Conservation (phyloP, 352 stramenopile genomes). For the Phytophthora aleatoria region DNA sequence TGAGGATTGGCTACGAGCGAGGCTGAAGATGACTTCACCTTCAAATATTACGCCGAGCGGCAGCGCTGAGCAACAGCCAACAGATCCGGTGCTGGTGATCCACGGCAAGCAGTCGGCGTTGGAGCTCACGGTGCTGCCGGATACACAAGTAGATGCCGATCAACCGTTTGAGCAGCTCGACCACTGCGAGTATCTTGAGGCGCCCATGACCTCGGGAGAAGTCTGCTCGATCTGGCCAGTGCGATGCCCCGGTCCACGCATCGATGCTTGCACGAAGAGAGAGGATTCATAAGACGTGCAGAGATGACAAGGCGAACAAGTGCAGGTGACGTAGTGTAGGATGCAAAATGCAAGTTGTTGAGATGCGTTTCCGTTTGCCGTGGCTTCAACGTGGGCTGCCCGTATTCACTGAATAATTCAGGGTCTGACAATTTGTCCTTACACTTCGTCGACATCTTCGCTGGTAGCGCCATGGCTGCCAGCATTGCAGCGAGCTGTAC, state of each 20-base stretch:
- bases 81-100: slow-evolving; percentile 30
- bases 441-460: neutral
- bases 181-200: slow-evolving; percentile 42
- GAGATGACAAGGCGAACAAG: slow-evolving; percentile 20
- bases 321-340: slow-evolving; percentile 8
- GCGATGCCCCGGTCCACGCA: slow-evolving; percentile 18
- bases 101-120: slow-evolving; percentile 30
- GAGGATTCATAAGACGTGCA: slow-evolving; percentile 3
- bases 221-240: slow-evolving; percentile 10
- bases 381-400: neutral
- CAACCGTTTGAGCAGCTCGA: slow-evolving; percentile 13
- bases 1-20: slow-evolving; percentile 38
- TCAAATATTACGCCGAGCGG: neutral
- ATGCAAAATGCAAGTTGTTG: neutral
- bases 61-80: neutral
- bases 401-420: neutral
- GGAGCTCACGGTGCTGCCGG: slow-evolving; percentile 24
- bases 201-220: slow-evolving; percentile 40
- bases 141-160: neutral
- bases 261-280: slow-evolving; percentile 21
- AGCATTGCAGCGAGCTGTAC: neutral
- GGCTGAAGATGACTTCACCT: neutral
- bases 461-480: neutral
- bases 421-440: neutral
- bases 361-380: neutral